Evolutionary conservation across 805 yeast species (phyloP), one percentile per base, ranked within the genome.

Genomic region (Allodekkera sacchari): DNA sequence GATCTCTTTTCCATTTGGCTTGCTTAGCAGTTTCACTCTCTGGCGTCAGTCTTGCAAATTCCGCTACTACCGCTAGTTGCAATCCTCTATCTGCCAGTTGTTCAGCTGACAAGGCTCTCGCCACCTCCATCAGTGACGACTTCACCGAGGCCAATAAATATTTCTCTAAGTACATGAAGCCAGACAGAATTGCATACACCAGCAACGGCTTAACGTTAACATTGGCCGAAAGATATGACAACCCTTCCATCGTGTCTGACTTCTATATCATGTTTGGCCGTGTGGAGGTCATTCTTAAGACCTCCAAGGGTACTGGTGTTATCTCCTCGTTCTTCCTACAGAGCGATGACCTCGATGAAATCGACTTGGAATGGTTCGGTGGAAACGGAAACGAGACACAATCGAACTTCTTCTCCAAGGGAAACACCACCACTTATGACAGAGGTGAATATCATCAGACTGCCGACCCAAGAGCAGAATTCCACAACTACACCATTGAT

Each of bases 191-290:
- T 4, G 67, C 64, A 31, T 64, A 64, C 44, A 42, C 61, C 7
- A 62, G 59, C 6, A 68, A 70, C 18, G 96, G 96, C n/a, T 56
- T 77, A 9, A 48, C 58, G 24, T 54, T 88, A 44, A 68, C 79
- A 2, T 53, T 88, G 25, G 62, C 68, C 3, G 62, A 77, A 42
- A 63, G 78, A 43, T 77, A 64, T 37, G 92, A 84, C 51, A 81
- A 83, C 50, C 96, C 96, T 4, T 69, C 87, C 5, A 57, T 85
- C 34, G 68, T 66, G 43, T 83, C 95, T 4, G 69, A 78, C 40
- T 84, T 81, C 53, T 84, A 84, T 59, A 72, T 88, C 45, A 83
- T 87, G 92, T 88, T 77, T 55, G 96, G 96, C 36, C 75, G 75
- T 41, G 72, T 85, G 19, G 94, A 83, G 53, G 85, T 75, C 5